Evolutionary conservation across 805 yeast species (phyloP).

Genomic region (Cephaloascus fragrans): DNA sequence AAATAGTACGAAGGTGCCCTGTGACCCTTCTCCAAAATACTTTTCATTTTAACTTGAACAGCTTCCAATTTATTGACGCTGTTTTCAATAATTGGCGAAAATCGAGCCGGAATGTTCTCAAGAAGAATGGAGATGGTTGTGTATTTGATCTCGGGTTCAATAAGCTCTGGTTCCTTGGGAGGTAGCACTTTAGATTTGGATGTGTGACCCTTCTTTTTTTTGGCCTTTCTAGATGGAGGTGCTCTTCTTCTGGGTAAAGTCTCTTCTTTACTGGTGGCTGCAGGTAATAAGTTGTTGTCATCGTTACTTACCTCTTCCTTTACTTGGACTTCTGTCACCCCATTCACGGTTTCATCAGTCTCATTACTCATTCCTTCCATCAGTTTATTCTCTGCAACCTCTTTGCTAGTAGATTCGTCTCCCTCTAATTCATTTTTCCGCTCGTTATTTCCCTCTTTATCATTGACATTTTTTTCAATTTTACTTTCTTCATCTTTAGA

Average conservation of each 20-base stretch:
- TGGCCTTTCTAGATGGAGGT: constrained; percentile 7
- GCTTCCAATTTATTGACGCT: constrained; percentile 51
- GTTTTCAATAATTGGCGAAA: constrained; percentile 52
- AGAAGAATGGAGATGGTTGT: constrained; percentile 63
- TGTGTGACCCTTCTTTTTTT: constrained; percentile 5
- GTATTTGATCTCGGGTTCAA: constrained; percentile 33
- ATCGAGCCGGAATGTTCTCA: constrained; percentile 54
- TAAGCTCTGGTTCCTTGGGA: constrained; percentile 1
- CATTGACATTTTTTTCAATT: constrained; percentile 9
- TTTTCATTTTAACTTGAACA: constrained; percentile 53
- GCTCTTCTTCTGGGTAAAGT: constrained; percentile 8
- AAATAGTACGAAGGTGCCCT: constrained; percentile 53
- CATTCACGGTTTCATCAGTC: constrained; percentile 8
- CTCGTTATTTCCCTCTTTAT: constrained; percentile 9
- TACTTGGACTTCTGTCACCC: constrained; percentile 10
- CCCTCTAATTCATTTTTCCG: constrained; percentile 1
- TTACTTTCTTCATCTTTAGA: constrained; percentile 8
- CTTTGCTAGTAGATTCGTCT: constrained; percentile 1
- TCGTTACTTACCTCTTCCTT: constrained; percentile 7
- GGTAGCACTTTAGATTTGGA: neutral
- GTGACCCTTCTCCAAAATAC: constrained; percentile 47
- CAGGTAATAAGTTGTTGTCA: constrained; percentile 4
- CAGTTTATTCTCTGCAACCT: constrained; percentile 4
- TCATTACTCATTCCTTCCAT: too few species aligned
- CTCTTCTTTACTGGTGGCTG: constrained; percentile 14